Conservation (phyloP, 2,329 filamentous ascomycete genomes). For the Fusarium falciforme region DNA sequence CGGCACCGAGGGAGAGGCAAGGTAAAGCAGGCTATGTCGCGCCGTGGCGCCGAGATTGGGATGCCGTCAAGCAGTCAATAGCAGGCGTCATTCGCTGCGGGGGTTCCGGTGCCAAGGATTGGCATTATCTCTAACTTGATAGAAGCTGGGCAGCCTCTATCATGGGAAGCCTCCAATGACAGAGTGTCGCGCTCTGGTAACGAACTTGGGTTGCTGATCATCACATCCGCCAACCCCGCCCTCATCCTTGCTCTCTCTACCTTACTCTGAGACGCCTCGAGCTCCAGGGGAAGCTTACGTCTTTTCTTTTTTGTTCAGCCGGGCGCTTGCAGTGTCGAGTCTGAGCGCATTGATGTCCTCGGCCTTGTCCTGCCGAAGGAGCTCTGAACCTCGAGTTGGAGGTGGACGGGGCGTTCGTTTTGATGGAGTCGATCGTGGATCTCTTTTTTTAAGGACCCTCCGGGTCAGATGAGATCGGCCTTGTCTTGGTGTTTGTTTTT, state of each 20-base stretch:
- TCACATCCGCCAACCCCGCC: constrained; percentile 13
- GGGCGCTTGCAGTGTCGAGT: not conserved
- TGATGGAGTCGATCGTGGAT: not conserved
- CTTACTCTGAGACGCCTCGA: not conserved
- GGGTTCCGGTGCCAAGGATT: constrained; percentile 34
- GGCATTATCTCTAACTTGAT: constrained; percentile 20
- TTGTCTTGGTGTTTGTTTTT: constrained; percentile 18
- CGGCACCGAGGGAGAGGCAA: not conserved
- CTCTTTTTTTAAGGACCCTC: constrained; percentile 10
- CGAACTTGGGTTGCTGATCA: constrained; percentile 31
- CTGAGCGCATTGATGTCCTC: constrained; percentile 14
- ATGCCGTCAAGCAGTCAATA: not conserved
- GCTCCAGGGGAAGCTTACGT: not conserved
- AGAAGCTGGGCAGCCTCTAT: constrained; percentile 8
- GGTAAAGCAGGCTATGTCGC: not conserved
- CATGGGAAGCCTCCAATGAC: constrained; percentile 21
- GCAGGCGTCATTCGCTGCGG: constrained; percentile 23
- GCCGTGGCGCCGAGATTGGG: constrained; percentile 1
- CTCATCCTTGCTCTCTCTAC: constrained; percentile 24
- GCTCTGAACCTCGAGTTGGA: constrained; percentile 16
- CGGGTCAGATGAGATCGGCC: constrained; percentile 4
- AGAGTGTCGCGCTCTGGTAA: constrained; percentile 16
- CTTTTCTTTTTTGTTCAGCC: constrained; percentile 5
- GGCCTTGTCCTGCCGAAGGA: constrained; percentile 23
- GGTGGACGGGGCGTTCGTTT: constrained; percentile 13